phyloP scores from a whole-genome alignment of 805 yeast genomes.

The Barnettozyma populi region DNA sequence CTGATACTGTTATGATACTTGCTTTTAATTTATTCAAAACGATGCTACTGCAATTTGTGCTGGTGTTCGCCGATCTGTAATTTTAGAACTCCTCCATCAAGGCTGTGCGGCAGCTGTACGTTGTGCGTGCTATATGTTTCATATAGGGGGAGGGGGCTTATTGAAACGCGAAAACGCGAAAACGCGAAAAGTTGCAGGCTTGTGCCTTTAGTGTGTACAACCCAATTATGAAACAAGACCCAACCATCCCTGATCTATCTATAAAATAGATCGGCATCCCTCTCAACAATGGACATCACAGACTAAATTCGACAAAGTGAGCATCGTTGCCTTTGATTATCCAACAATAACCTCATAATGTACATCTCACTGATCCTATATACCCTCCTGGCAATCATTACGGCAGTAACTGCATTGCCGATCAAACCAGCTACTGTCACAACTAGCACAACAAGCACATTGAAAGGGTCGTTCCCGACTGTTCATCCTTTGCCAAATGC shows the following conservation, averaged over 20 bases:
- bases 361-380: background rate
- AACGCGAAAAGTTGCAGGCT: background rate
- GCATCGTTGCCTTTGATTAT: too few species aligned
- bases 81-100: background rate
- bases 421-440: background rate
- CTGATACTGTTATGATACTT: background rate
- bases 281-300: background rate
- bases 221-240: background rate
- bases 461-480: background rate
- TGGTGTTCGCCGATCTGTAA: too few species aligned
- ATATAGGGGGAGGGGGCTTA: background rate
- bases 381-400: background rate
- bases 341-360: background rate
- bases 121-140: background rate
- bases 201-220: background rate
- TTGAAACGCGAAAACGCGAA: background rate
- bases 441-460: background rate
- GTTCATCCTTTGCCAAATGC: background rate
- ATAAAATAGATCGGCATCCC: background rate
- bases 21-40: background rate
- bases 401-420: background rate
- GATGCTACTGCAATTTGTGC: too few species aligned
- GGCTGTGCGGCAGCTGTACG: background rate
- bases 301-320: background rate
- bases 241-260: background rate